These are phyloP conservation scores for Telfairia occidentalis DNA, from an alignment of 331 rosid species.

Conservation along the genomic window DNA sequence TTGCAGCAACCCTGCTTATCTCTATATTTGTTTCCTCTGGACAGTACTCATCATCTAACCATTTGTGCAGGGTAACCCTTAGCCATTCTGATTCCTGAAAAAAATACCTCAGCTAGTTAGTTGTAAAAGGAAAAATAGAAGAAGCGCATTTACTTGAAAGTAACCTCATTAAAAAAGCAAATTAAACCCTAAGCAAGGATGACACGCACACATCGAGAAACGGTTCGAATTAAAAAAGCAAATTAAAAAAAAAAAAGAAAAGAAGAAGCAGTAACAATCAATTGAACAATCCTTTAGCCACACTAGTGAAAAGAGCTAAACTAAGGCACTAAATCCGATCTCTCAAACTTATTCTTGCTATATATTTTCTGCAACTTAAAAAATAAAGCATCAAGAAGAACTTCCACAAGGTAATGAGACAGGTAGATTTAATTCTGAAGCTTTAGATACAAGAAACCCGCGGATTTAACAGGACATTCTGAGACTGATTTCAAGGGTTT, in stretches of 20 bases:
- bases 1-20: constrained; percentile 84
- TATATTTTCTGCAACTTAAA: neutral
- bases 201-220: no score
- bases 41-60: constrained; percentile 96
- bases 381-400: neutral
- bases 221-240: no score
- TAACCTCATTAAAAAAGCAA: neutral
- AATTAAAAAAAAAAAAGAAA: neutral
- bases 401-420: neutral
- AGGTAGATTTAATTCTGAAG: neutral
- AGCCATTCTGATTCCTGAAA: constrained; percentile 95
- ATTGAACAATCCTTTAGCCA: neutral
- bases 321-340: neutral
- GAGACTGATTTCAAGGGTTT: neutral
- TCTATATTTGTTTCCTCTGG: constrained; percentile 82
- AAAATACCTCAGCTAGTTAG: neutral
- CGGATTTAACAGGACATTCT: neutral
- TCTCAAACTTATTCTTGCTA: neutral
- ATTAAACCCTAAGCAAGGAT: no score
- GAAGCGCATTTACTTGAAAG: neutral
- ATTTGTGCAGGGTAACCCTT: constrained; percentile 57
- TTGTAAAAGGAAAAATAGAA: neutral
- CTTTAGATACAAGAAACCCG: neutral
- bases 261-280: neutral
- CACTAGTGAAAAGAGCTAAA: neutral